phyloP scores from a whole-genome alignment of 441 rosid species.

The Sinapis alba region DNA sequence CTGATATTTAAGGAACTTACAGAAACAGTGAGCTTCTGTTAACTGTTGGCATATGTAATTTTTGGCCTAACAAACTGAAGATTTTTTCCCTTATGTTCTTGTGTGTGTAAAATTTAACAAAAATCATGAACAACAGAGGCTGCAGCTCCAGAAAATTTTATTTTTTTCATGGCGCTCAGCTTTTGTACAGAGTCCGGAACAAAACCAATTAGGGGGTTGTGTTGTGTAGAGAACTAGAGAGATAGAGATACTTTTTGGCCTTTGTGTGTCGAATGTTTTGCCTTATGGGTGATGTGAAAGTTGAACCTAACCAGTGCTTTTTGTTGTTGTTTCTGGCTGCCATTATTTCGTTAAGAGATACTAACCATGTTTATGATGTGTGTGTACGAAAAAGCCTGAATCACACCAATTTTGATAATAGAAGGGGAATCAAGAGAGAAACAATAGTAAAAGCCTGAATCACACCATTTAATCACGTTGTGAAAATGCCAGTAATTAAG shows the following conservation, averaged over 20 bases:
- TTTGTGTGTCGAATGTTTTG: conserved; percentile 26
- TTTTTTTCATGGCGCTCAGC: conserved; percentile 24
- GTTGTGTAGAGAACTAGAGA: conserved; percentile 37
- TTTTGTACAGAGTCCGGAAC: conserved; percentile 36
- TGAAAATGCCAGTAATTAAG: background rate
- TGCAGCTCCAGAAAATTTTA: conserved; percentile 26
- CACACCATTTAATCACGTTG: background rate
- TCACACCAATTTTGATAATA: background rate
- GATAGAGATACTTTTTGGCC: conserved; percentile 7
- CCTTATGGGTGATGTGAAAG: conserved; percentile 17
- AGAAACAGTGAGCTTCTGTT: conserved; percentile 24
- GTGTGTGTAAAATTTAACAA: conserved; percentile 23
- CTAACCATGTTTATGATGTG: background rate
- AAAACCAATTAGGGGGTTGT: conserved; percentile 26
- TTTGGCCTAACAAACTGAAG: conserved; percentile 27
- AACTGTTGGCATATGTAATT: conserved; percentile 19
- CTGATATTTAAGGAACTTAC: conserved; percentile 21
- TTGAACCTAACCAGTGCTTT: conserved; percentile 16
- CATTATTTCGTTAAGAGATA: background rate
- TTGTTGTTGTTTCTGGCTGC: background rate
- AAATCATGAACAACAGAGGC: conserved; percentile 33
- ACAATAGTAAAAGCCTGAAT: too few relatives aligned
- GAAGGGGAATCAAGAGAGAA: too few relatives aligned
- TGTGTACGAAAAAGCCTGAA: background rate
- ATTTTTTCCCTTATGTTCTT: background rate